Evolutionary conservation across 441 rosid genomes (phyloP), one percentile per base, ranked within the genome.

Genomic region (Biscutella auriculata): DNA sequence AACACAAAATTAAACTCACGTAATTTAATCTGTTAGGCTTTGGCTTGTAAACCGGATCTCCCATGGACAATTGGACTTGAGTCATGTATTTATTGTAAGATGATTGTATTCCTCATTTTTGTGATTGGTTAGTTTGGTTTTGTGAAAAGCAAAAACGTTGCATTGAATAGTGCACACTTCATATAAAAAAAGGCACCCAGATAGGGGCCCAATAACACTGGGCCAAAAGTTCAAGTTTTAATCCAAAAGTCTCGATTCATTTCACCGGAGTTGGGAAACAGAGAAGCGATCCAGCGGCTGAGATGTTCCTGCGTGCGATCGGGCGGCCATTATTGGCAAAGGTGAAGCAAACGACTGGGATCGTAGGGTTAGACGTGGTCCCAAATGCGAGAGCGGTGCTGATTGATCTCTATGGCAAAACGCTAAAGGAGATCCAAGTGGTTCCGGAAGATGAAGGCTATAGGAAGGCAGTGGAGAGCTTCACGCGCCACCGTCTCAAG

Each of bases 391-490:
- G 90, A 60, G 84, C 68, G 59, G 96, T 85, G 44, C 48, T 91
- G 72, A 83, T 64, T 28, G 69, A 65, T 48, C 85, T 91, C 8
- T 85, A 88, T 4, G 35, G 26, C 76, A 85, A 88, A 79, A 86
- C 96, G 72, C 84, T 85, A 49, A 84, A 80, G 53, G 89, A 88
- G 79, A 81, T 88, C 74, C 72, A 85, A 75, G 87, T 81, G 2
- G 91, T 91, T 2, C 96, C 98, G 28, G 81, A 82, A 55, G 94
- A 81, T 43, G 95, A 92, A 66, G 95, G 95, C 2, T 92, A 92
- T 75, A 80, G 98, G 28, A 88, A 88, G 79, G 87, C 94, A 0
- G 95, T 92, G 35, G 95, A 92, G 73, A 68, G 79, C 57, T 92
- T 92, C 72, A 88, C 95, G 34, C 70, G 53, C 17, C 94, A 82